These are phyloP conservation scores for Tanacetum coccineum DNA, from an alignment of 129 eudicot genomes.

Conservation along the genomic window DNA sequence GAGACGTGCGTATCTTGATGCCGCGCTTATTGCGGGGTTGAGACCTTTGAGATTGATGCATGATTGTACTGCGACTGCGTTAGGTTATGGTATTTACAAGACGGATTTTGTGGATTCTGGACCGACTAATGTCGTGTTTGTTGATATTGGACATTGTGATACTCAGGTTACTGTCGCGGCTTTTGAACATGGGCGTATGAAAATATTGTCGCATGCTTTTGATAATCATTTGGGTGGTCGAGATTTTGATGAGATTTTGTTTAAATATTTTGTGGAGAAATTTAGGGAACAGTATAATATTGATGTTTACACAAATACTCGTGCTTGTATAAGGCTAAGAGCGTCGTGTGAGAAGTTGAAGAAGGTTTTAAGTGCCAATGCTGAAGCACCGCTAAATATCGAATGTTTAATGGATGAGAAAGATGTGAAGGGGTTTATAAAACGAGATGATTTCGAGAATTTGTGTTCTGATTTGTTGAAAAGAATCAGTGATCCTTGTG, in stretches of 20 bases:
- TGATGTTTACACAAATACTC: constrained; percentile 61
- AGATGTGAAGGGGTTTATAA: constrained; percentile 90
- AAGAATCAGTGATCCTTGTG: constrained; percentile 66
- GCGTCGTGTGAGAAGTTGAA: constrained; percentile 86
- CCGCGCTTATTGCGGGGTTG: constrained; percentile 84
- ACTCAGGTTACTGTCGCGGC: constrained; percentile 83
- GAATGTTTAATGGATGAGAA: constrained; percentile 99
- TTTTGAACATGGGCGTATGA: constrained; percentile 74
- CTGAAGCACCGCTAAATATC: constrained; percentile 87
- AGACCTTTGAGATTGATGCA: constrained; percentile 77
- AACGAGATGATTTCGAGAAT: constrained; percentile 88
- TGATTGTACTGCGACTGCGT: constrained; percentile 87
- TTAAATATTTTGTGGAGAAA: constrained; percentile 59
- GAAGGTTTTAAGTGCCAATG: constrained; percentile 95
- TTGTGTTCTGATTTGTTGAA: constrained; percentile 61
- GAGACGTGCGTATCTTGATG: constrained; percentile 81
- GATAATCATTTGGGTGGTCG: constrained; percentile 88
- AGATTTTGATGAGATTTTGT: constrained; percentile 89
- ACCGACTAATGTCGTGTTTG: constrained; percentile 70
- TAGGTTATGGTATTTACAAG: constrained; percentile 95
- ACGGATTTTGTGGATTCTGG: constrained; percentile 55
- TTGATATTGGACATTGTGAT: constrained; percentile 92
- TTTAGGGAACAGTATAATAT: constrained; percentile 62
- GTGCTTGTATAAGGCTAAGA: constrained; percentile 84
- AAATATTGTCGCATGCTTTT: constrained; percentile 74